Conservation (phyloP, 1,284 basidiomycete species). For the Irpex sp. region DNA sequence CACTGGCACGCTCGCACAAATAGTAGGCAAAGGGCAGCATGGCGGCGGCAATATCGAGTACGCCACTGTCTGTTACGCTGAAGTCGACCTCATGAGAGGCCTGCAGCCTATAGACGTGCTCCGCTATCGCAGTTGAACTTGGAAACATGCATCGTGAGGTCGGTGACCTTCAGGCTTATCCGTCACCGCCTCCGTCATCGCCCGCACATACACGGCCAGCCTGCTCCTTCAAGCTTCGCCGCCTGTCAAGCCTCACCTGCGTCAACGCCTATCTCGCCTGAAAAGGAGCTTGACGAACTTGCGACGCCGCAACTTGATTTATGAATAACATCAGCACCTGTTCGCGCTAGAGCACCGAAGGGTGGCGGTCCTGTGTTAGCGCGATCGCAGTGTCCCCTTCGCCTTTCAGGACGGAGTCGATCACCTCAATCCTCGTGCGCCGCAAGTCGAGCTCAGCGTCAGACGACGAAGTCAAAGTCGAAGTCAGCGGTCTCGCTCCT, state of each 20-base stretch:
- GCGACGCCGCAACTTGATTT: constrained; percentile 64
- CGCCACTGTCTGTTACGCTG: too few relatives aligned
- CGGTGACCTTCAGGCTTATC: constrained; percentile 22
- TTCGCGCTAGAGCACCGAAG: constrained; percentile 61
- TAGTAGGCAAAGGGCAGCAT: too few relatives aligned
- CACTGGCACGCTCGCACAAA: too few relatives aligned
- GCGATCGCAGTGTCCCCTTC: constrained; percentile 69
- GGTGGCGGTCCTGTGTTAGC: constrained; percentile 51
- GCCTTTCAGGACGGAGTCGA: constrained; percentile 64
- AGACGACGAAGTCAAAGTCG: neutral
- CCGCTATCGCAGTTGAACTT: too few relatives aligned
- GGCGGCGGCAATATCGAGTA: too few relatives aligned
- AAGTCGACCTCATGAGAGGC: too few relatives aligned
- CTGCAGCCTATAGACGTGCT: too few relatives aligned
- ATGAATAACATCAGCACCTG: constrained; percentile 61
- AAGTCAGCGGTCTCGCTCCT: neutral
- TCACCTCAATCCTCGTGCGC: constrained; percentile 57
- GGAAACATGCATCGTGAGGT: constrained; percentile 33
- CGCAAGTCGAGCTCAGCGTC: constrained; percentile 48
- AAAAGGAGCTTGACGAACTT: constrained; percentile 80
- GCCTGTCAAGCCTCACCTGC: constrained; percentile 40
- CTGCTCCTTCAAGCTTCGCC: constrained; percentile 39
- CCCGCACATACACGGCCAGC: constrained; percentile 21
- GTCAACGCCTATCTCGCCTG: constrained; percentile 64
- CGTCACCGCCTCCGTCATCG: constrained; percentile 19